These are phyloP conservation scores for Neopestalotiopsis sp. DNA, from an alignment of 2,329 filamentous ascomycete species.

Conservation along the genomic window DNA sequence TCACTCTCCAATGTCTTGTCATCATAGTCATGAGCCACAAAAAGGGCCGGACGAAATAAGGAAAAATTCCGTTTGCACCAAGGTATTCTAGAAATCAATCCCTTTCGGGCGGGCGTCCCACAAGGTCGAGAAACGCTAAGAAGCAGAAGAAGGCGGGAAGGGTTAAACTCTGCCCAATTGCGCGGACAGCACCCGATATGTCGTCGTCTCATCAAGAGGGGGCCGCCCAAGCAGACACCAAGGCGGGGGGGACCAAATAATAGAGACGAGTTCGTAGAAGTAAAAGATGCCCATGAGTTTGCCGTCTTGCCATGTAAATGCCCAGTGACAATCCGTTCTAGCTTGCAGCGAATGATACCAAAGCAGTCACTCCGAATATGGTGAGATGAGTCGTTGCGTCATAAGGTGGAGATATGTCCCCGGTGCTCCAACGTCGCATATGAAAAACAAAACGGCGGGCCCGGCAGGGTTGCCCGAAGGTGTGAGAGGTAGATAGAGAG, in stretches of 20 bases:
- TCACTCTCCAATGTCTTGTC: not conserved
- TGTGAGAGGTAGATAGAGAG: constrained; percentile 6
- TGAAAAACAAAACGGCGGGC: constrained; percentile 4
- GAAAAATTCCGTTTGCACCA: constrained; percentile 9
- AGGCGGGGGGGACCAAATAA: not conserved
- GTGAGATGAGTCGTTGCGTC: constrained; percentile 31
- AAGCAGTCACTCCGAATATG: constrained; percentile 1
- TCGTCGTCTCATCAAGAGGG: not conserved
- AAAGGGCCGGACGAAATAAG: not conserved
- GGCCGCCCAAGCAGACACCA: not conserved
- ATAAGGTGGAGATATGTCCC: constrained; percentile 31
- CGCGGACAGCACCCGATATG: not conserved
- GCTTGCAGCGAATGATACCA: constrained; percentile 13
- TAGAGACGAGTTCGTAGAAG: not conserved
- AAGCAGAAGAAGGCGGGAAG: not conserved
- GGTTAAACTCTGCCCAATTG: not conserved
- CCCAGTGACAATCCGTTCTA: not conserved
- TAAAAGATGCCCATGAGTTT: not conserved
- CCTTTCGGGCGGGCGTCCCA: not conserved
- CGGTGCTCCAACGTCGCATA: constrained; percentile 7
- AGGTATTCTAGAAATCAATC: constrained; percentile 1
- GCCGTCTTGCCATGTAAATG: constrained; percentile 1
- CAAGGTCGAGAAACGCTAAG: not conserved
- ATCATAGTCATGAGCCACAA: not conserved
- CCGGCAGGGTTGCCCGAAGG: constrained; percentile 27